A percentile compares a stretch with the other conserved stretches of the same genome.
phyloP scores from a whole-genome alignment of 2,329 filamentous ascomycete species.

The Botrytis byssoidea region DNA sequence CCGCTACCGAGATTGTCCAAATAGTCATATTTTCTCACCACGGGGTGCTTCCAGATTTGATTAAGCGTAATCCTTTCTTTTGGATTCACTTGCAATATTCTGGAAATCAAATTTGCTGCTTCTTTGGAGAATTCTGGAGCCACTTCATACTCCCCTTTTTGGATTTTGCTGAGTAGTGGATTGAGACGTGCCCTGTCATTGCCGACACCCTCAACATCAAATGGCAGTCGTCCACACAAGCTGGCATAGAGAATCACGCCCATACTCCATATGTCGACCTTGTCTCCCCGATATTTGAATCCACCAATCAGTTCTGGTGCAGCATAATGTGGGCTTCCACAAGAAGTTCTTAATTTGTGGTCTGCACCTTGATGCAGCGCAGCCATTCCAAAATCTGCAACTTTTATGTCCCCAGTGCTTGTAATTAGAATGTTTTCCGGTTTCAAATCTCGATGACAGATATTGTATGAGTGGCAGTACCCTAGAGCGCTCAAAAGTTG shows the following conservation, averaged over 20 bases:
- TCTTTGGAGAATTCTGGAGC: constrained; percentile 63
- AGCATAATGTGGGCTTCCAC: constrained; percentile 94
- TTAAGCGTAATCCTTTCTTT: constrained; percentile 74
- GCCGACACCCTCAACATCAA: constrained; percentile 51
- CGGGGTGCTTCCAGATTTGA: constrained; percentile 81
- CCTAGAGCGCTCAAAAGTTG: constrained; percentile 91
- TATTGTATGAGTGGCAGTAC: constrained; percentile 91
- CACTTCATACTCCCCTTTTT: constrained; percentile 60
- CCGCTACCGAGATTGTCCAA: constrained; percentile 55
- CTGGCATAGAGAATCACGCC: constrained; percentile 88
- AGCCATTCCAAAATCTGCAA: constrained; percentile 98
- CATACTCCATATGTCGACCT: constrained; percentile 92
- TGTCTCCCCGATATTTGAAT: constrained; percentile 75
- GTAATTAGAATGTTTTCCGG: constrained; percentile 95
- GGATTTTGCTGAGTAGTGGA: constrained; percentile 60
- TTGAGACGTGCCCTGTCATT: constrained; percentile 45
- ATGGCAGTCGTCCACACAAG: constrained; percentile 80
- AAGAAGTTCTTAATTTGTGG: constrained; percentile 81
- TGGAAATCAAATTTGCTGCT: constrained; percentile 72
- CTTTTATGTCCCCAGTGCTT: constrained; percentile 73
- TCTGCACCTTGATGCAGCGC: constrained; percentile 79
- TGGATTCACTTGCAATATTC: constrained; percentile 78
- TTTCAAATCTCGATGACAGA: constrained; percentile 94
- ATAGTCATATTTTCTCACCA: constrained; percentile 81
- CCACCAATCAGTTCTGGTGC: constrained; percentile 86